Evolutionary conservation across 2,329 filamentous ascomycete species (phyloP).

Genomic region (Pezicula radicicola): DNA sequence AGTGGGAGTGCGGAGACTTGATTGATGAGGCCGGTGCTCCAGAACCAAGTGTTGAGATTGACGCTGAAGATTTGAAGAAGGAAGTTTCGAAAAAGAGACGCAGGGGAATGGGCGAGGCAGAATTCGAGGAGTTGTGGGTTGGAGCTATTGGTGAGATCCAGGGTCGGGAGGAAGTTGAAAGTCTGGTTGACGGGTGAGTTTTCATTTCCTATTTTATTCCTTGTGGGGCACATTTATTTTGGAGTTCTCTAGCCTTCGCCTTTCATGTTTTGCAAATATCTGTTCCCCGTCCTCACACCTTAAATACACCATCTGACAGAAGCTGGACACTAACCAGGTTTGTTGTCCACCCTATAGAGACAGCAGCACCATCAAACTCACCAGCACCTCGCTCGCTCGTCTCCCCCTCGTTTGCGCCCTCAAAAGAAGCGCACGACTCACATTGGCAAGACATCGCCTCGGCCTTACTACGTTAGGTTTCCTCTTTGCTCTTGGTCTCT

Average conservation of each 20-base stretch:
- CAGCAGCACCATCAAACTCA: slow-evolving; percentile 65
- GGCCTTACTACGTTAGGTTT: slow-evolving; percentile 67
- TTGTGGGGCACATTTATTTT: neutral
- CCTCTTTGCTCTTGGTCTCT: slow-evolving; percentile 49
- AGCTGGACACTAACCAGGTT: slow-evolving; percentile 78
- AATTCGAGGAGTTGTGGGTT: slow-evolving; percentile 87
- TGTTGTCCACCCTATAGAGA: slow-evolving; percentile 69
- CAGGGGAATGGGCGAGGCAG: slow-evolving; percentile 79
- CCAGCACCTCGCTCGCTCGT: slow-evolving; percentile 85
- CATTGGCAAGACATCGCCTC: slow-evolving; percentile 84
- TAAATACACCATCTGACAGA: slow-evolving; percentile 51
- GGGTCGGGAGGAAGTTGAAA: slow-evolving; percentile 57
- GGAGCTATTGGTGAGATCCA: slow-evolving; percentile 72
- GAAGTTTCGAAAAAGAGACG: slow-evolving; percentile 72
- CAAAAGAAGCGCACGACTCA: slow-evolving; percentile 74
- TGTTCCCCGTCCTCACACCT: slow-evolving; percentile 18
- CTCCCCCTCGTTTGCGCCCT: slow-evolving; percentile 82
- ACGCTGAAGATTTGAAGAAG: slow-evolving; percentile 70
- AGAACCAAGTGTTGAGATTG: slow-evolving; percentile 59
- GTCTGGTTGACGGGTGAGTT: slow-evolving; percentile 50
- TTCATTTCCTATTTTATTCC: slow-evolving; percentile 13
- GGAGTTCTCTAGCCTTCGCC: slow-evolving; percentile 19
- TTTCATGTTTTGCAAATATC: slow-evolving; percentile 4
- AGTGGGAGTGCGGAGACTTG: slow-evolving; percentile 84
- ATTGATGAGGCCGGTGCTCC: slow-evolving; percentile 57